Evolutionary conservation across 805 yeast species (phyloP).

Genomic region (Alloascoidea hylecoeti): DNA sequence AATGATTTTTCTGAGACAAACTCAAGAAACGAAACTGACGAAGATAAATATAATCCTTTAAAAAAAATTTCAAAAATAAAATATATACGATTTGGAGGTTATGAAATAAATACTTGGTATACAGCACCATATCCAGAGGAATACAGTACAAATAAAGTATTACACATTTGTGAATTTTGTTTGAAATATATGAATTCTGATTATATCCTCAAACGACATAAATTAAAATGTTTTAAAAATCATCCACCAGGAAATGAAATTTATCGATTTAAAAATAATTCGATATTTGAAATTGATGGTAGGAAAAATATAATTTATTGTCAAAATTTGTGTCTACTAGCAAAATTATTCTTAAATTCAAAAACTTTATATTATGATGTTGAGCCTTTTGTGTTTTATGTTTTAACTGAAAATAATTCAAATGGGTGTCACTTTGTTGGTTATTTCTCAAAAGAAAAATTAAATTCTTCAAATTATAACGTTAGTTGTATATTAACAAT

Average conservation of each 20-base stretch:
- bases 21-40: constrained; percentile 1
- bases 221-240: constrained; percentile 50
- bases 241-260: constrained; percentile 91
- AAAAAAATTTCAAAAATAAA: constrained; percentile 28
- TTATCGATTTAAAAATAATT: constrained; percentile 54
- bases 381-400: constrained; percentile 86
- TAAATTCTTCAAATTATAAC: constrained; percentile 45
- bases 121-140: constrained; percentile 89
- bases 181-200: constrained; percentile 65
- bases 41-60: constrained; percentile 4
- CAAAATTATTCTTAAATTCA: constrained; percentile 80
- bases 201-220: constrained; percentile 55
- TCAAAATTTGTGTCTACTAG: constrained; percentile 79
- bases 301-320: constrained; percentile 69
- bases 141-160: constrained; percentile 42
- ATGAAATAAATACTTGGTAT: constrained; percentile 83
- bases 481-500: constrained; percentile 84
- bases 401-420: constrained; percentile 55
- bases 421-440: constrained; percentile 72
- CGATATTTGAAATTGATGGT: constrained; percentile 91
- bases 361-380: constrained; percentile 91
- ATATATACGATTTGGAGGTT: constrained; percentile 55
- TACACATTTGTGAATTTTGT: constrained; percentile 78
- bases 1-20: too few species aligned
- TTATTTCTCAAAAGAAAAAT: constrained; percentile 80